These are phyloP conservation scores for Ilex paraguariensis DNA, from an alignment of 305 asterid species.

Conservation along the genomic window DNA sequence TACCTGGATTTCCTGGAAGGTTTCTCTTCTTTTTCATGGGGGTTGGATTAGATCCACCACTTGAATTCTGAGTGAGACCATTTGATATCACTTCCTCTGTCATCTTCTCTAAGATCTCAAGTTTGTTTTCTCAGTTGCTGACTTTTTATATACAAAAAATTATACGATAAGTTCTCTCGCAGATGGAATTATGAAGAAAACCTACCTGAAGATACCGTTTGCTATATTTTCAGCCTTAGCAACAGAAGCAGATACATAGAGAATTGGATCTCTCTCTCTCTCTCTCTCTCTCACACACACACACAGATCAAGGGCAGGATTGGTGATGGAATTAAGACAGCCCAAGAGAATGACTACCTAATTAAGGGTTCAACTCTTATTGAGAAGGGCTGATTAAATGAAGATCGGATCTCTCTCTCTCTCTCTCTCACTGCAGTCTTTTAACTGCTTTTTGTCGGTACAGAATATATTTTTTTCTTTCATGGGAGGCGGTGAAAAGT, in stretches of 20 bases:
- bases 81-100: slow-evolving; percentile 47
- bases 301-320: slow-evolving; percentile 8
- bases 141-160: slow-evolving; percentile 10
- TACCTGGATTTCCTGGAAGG: slow-evolving; percentile 86
- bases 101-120: slow-evolving; percentile 29
- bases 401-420: slow-evolving; percentile 22
- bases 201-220: slow-evolving; percentile 36
- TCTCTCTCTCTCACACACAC: slow-evolving; percentile 2
- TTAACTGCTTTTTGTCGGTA: slow-evolving; percentile 54
- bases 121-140: neutral
- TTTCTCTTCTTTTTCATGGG: slow-evolving; percentile 77
- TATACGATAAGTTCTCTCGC: slow-evolving; percentile 1
- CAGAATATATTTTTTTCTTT: slow-evolving; percentile 26
- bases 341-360: slow-evolving; percentile 27
- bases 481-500: slow-evolving; percentile 40
- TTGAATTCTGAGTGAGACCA: slow-evolving; percentile 28
- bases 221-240: slow-evolving; percentile 28
- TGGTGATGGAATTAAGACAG: slow-evolving; percentile 18
- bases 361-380: slow-evolving; percentile 25
- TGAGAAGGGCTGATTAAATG: slow-evolving; percentile 14
- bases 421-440: slow-evolving; percentile 30
- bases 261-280: slow-evolving; percentile 15
- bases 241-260: slow-evolving; percentile 17
- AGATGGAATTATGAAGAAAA: slow-evolving; percentile 7
- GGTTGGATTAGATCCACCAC: slow-evolving; percentile 35